phyloP scores from a whole-genome alignment of 208 protist species.

The Acanthamoeba triangularis region DNA sequence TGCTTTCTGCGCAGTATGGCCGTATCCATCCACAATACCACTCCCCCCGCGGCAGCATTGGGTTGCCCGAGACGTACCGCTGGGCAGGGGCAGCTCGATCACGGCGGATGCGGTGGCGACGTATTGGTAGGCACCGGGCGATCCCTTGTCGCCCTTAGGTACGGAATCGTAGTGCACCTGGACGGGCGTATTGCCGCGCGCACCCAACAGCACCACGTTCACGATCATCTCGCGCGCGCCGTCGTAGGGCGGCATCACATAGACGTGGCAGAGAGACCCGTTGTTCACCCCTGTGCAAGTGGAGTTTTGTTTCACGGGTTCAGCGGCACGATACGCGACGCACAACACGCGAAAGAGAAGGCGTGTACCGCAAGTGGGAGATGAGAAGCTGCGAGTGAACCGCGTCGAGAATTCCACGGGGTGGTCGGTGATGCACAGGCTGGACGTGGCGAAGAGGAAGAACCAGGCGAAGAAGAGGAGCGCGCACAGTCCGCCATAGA shows the following conservation, averaged over 20 bases:
- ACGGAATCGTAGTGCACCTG: not conserved
- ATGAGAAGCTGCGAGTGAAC: constrained; percentile 11
- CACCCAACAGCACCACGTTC: not conserved
- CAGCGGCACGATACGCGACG: not conserved
- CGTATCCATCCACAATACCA: too few relatives aligned
- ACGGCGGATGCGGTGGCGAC: not conserved
- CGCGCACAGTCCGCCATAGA: not conserved
- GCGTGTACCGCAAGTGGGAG: not conserved
- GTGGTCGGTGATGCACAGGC: constrained; percentile 25
- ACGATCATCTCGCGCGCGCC: constrained; percentile 13
- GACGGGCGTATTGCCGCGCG: not conserved
- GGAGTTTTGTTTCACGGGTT: too few relatives aligned
- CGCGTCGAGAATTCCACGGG: not conserved
- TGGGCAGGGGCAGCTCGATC: not conserved
- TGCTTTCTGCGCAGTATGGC: too few relatives aligned
- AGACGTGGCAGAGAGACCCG: not conserved
- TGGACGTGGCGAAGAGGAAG: not conserved
- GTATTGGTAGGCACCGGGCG: not conserved
- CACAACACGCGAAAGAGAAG: not conserved
- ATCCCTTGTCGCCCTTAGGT: not conserved
- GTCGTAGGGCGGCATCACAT: constrained; percentile 30
- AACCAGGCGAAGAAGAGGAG: not conserved
- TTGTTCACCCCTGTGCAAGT: constrained; percentile 27
- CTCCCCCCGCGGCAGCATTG: too few relatives aligned
- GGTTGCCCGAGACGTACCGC: not conserved